These are phyloP conservation scores for Clathrospora elynae DNA, from an alignment of 2,329 filamentous ascomycete genomes.

Conservation along the genomic window DNA sequence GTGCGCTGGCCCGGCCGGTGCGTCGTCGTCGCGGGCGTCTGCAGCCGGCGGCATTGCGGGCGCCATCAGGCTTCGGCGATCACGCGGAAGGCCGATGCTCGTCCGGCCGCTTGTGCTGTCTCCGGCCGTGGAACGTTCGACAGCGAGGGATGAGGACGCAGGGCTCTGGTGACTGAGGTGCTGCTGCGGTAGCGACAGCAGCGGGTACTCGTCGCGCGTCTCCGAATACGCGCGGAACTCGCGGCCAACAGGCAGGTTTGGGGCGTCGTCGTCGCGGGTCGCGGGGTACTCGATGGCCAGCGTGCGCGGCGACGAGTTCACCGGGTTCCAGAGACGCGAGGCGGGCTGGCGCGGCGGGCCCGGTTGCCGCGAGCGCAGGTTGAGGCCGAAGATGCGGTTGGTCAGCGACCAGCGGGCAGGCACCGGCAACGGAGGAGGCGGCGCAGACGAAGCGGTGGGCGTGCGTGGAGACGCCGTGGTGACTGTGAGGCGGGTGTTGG, in stretches of 20 bases:
- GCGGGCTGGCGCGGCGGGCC: constrained; percentile 48
- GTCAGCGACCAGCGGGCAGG: constrained; percentile 50
- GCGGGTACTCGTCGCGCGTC: constrained; percentile 58
- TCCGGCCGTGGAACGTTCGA: constrained; percentile 49
- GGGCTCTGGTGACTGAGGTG: constrained; percentile 58
- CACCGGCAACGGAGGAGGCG: constrained; percentile 31
- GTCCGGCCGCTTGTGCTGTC: constrained; percentile 50
- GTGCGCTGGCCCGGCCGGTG: constrained; percentile 16
- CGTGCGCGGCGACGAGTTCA: constrained; percentile 63
- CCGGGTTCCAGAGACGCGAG: constrained; percentile 64
- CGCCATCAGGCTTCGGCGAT: constrained; percentile 35
- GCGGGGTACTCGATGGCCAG: constrained; percentile 42
- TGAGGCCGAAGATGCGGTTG: constrained; percentile 50
- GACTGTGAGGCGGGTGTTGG: constrained; percentile 16
- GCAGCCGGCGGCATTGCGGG: constrained; percentile 31
- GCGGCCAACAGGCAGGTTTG: constrained; percentile 53
- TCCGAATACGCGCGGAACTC: constrained; percentile 27
- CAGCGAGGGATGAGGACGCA: constrained; percentile 42
- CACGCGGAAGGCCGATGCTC: constrained; percentile 58
- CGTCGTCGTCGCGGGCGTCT: constrained; percentile 17
- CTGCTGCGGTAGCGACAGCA: constrained; percentile 63
- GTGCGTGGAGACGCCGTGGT: constrained; percentile 36
- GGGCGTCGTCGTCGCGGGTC: constrained; percentile 28
- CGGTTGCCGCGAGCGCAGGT: constrained; percentile 35
- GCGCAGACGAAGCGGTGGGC: constrained; percentile 33